Evolutionary conservation across 108 stramenopile genomes (phyloP).

Genomic region (Pinguiococcus pyrenoidosus): DNA sequence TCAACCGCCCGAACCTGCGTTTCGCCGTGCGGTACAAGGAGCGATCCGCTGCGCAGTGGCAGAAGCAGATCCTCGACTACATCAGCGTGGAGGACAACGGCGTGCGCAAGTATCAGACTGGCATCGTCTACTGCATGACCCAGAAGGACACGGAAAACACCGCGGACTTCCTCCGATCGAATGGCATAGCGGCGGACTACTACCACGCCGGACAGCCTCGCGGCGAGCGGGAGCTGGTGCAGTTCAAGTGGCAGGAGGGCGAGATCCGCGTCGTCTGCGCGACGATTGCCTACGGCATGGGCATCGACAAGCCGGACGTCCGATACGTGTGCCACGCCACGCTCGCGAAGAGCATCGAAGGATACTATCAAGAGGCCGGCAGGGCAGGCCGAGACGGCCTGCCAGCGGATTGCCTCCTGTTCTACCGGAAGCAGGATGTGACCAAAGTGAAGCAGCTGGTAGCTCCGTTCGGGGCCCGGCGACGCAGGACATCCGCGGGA

Average conservation of each 20-base stretch:
- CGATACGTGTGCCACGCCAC: slow-evolving; percentile 68
- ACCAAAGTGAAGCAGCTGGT: not conserved
- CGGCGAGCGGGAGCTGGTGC: slow-evolving; percentile 36
- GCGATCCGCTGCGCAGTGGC: slow-evolving; percentile 35
- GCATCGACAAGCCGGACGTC: slow-evolving; percentile 59
- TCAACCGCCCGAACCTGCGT: slow-evolving; percentile 88
- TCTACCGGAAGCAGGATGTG: slow-evolving; percentile 9
- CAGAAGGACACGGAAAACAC: slow-evolving; percentile 80
- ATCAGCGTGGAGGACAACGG: slow-evolving; percentile 45
- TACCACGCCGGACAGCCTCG: slow-evolving; percentile 89
- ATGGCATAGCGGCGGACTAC: slow-evolving; percentile 57
- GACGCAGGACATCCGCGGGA: no score
- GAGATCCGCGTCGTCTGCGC: slow-evolving; percentile 78
- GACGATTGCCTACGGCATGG: slow-evolving; percentile 75
- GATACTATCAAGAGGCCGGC: slow-evolving; percentile 91
- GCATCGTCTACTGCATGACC: slow-evolving; percentile 83
- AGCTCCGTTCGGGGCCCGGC: not conserved
- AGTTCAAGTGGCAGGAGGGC: slow-evolving; percentile 75
- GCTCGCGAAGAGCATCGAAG: slow-evolving; percentile 71
- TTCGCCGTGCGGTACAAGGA: slow-evolving; percentile 77
- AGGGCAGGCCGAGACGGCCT: slow-evolving; percentile 89
- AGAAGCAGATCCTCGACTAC: slow-evolving; percentile 58
- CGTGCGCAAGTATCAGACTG: slow-evolving; percentile 23
- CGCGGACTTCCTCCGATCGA: slow-evolving; percentile 47
- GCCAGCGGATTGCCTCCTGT: slow-evolving; percentile 48